Evolutionary conservation across 2,329 filamentous ascomycete genomes (phyloP).

Genomic region (Catunica adiposa): DNA sequence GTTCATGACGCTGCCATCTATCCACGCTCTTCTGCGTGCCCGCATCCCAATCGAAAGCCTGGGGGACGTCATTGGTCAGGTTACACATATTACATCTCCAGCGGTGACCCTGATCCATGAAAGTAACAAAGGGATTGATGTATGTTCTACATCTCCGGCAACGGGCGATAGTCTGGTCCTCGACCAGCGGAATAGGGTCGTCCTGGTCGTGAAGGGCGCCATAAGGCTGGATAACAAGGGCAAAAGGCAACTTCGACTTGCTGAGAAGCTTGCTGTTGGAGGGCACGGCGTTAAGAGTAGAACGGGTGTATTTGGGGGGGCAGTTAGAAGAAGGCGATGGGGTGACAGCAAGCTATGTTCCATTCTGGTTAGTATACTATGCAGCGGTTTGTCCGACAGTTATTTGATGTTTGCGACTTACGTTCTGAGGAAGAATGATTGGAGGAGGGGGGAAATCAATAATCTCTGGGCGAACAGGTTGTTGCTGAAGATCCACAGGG

Average conservation of each 20-base stretch:
- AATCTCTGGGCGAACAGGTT: conserved; percentile 88
- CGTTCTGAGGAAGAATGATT: conserved; percentile 80
- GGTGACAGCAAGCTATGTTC: conserved; percentile 61
- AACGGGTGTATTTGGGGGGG: conserved; percentile 83
- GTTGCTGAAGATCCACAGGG: conserved; percentile 76
- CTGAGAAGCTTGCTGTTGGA: conserved; percentile 86
- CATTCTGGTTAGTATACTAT: background rate
- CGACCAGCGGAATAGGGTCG: conserved; percentile 76
- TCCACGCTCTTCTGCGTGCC: conserved; percentile 81
- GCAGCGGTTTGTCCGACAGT: background rate
- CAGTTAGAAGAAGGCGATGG: conserved; percentile 85
- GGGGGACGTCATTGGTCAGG: conserved; percentile 95
- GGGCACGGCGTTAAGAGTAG: conserved; percentile 84
- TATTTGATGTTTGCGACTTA: conserved; percentile 32
- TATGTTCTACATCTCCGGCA: conserved; percentile 92
- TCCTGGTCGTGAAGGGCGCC: conserved; percentile 83
- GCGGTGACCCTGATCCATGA: conserved; percentile 89
- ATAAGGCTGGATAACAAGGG: conserved; percentile 91
- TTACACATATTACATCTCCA: conserved; percentile 99
- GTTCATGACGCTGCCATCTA: conserved; percentile 76
- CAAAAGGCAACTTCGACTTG: conserved; percentile 91
- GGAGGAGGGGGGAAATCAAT: conserved; percentile 81
- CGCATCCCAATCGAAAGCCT: conserved; percentile 96
- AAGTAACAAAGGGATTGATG: conserved; percentile 94
- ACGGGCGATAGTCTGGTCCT: conserved; percentile 92